Evolutionary conservation across 495 filamentous ascomycete species (phyloP).

Genomic region (Xylaria grammica): DNA sequence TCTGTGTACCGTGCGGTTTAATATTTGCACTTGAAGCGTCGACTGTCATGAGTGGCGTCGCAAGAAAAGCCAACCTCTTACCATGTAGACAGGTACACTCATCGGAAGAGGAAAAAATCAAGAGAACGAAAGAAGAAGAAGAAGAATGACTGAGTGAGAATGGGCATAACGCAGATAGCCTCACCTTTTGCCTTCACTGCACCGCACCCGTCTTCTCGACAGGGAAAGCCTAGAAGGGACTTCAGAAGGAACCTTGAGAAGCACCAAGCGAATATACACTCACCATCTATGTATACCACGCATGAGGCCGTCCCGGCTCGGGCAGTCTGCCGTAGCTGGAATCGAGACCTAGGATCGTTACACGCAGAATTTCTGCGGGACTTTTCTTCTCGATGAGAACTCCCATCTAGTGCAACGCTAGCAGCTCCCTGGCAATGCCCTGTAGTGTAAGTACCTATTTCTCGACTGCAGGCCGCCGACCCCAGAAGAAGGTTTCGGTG

Average conservation of each 20-base stretch:
- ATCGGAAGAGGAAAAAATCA: too few species aligned
- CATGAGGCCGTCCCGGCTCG: conserved; percentile 8
- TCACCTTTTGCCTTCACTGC: too few species aligned
- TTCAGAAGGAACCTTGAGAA: too few species aligned
- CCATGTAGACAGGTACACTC: too few species aligned
- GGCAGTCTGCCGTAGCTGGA: conserved; percentile 4
- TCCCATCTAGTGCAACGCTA: conserved; percentile 12
- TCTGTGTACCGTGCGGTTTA: neutral
- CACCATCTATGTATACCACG: neutral
- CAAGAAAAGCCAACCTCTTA: neutral
- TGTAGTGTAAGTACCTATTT: neutral
- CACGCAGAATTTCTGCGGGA: conserved; percentile 5
- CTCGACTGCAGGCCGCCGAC: conserved; percentile 14
- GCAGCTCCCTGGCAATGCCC: neutral
- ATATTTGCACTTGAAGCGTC: neutral
- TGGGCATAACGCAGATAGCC: too few species aligned
- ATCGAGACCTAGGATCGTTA: conserved; percentile 5
- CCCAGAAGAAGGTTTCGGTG: conserved; percentile 14
- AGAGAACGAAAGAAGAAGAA: too few species aligned
- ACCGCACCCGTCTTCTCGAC: too few species aligned
- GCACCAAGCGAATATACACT: neutral
- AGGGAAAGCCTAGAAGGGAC: too few species aligned
- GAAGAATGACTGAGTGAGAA: too few species aligned
- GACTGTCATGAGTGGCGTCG: neutral
- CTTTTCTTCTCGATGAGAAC: neutral